Conservation (phyloP, 179 eudicot species). For the Silene vulgaris region DNA sequence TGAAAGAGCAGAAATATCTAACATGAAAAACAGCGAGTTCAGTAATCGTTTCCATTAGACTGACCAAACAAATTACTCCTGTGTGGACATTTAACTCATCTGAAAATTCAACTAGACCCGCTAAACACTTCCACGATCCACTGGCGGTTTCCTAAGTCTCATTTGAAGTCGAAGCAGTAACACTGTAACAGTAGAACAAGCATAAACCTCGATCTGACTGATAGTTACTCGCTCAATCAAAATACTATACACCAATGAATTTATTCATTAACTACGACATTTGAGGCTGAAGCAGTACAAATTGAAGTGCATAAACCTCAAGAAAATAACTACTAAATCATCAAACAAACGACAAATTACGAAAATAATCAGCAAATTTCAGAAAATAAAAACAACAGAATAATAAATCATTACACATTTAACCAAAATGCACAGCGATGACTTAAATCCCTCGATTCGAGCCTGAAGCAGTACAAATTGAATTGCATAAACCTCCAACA, state of each 20-base stretch:
- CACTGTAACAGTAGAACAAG: background rate
- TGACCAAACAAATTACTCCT: background rate
- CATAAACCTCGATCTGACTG: slow-evolving; percentile 4
- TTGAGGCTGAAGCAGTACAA: background rate
- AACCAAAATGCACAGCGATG: no score
- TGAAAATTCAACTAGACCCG: background rate
- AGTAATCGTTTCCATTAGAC: background rate
- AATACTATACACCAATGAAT: no score
- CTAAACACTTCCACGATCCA: background rate
- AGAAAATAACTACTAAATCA: background rate
- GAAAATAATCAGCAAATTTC: background rate
- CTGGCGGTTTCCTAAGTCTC: background rate
- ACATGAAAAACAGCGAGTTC: background rate
- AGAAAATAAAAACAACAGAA: background rate
- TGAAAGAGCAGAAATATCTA: no score
- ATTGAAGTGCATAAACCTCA: background rate
- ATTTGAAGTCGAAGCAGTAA: background rate
- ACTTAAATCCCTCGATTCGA: background rate
- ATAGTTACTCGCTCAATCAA: background rate
- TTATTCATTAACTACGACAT: no score
- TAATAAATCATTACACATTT: background rate
- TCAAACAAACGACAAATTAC: background rate
- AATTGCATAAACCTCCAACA: background rate
- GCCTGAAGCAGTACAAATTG: background rate
- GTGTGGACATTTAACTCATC: background rate